A percentile compares a stretch with the other conserved stretches of the same genome.
Evolutionary conservation across 768 basidiomycete species (phyloP).

Genomic region (Coprinopsis marcescibilis): DNA sequence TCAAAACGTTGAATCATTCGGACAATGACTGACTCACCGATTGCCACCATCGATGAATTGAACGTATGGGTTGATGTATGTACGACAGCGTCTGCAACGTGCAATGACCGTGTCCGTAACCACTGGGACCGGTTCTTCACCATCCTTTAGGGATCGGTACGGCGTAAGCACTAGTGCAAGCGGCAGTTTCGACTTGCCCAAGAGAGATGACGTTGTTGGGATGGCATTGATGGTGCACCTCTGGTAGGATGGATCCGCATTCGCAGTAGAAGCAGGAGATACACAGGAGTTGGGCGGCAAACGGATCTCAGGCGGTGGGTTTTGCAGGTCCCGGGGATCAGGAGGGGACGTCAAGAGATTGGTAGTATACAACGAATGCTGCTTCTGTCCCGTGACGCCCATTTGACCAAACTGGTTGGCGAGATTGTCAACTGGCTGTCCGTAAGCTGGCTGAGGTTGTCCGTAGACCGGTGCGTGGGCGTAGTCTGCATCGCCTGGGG

Average conservation of each 20-base stretch:
- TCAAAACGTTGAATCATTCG: not conserved
- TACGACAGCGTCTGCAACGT: slow-evolving; percentile 90
- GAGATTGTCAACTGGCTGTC: slow-evolving; percentile 57
- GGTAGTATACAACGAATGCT: slow-evolving; percentile 74
- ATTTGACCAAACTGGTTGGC: slow-evolving; percentile 86
- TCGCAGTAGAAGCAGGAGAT: slow-evolving; percentile 71
- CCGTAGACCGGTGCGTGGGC: slow-evolving; percentile 35
- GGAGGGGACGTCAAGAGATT: slow-evolving; percentile 92
- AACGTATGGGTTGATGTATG: slow-evolving; percentile 97
- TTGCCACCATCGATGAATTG: slow-evolving; percentile 98
- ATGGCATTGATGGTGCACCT: slow-evolving; percentile 89
- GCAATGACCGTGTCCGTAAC: slow-evolving; percentile 93
- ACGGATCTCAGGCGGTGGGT: slow-evolving; percentile 83
- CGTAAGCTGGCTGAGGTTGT: slow-evolving; percentile 35
- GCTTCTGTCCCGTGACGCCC: slow-evolving; percentile 76
- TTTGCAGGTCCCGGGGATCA: slow-evolving; percentile 77
- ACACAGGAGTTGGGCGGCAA: slow-evolving; percentile 82
- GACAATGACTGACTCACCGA: slow-evolving; percentile 45
- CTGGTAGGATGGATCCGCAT: slow-evolving; percentile 89
- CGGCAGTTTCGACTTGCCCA: slow-evolving; percentile 88
- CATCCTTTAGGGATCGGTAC: slow-evolving; percentile 80
- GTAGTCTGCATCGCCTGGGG: slow-evolving; percentile 43
- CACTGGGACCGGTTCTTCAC: slow-evolving; percentile 81
- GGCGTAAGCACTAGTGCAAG: slow-evolving; percentile 87
- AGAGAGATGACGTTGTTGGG: slow-evolving; percentile 81